These are phyloP conservation scores for Dittrichia graveolens DNA, from an alignment of 129 eudicot genomes.

Conservation along the genomic window DNA sequence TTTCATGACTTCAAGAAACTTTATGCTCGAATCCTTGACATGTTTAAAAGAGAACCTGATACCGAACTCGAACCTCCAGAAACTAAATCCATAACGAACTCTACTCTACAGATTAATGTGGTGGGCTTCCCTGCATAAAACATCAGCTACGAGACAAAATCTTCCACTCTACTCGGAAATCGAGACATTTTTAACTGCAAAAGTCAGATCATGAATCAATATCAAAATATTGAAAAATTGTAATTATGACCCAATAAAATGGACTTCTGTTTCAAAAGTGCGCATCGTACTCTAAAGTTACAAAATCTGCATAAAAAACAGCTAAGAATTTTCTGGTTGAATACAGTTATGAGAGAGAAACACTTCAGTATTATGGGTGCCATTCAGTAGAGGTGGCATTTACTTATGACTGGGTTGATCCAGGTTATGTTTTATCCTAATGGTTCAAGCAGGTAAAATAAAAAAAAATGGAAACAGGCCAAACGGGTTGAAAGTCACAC, in stretches of 20 bases:
- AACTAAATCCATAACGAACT: conserved; percentile 29
- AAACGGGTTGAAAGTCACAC: neutral
- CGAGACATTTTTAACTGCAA: conserved; percentile 25
- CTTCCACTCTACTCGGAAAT: conserved; percentile 11
- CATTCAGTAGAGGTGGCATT: neutral
- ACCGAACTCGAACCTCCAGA: no score
- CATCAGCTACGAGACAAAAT: conserved; percentile 28
- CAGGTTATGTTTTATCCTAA: neutral
- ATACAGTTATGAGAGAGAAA: neutral
- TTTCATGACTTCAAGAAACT: no score
- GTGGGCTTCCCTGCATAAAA: conserved; percentile 20
- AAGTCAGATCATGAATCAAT: neutral
- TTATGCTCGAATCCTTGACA: no score
- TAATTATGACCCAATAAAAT: neutral
- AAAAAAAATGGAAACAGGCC: neutral
- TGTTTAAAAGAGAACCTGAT: no score
- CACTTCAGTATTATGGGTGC: neutral
- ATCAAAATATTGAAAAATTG: neutral
- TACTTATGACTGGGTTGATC: neutral
- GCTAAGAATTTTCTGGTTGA: neutral
- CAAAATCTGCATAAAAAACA: no score
- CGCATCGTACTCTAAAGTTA: no score
- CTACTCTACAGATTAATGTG: conserved; percentile 33
- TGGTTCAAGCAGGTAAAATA: neutral
- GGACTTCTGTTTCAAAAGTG: no score